phyloP scores from a whole-genome alignment of 225 moss, liverwort and hornwort genomes.

The Polytrichum commune region DNA sequence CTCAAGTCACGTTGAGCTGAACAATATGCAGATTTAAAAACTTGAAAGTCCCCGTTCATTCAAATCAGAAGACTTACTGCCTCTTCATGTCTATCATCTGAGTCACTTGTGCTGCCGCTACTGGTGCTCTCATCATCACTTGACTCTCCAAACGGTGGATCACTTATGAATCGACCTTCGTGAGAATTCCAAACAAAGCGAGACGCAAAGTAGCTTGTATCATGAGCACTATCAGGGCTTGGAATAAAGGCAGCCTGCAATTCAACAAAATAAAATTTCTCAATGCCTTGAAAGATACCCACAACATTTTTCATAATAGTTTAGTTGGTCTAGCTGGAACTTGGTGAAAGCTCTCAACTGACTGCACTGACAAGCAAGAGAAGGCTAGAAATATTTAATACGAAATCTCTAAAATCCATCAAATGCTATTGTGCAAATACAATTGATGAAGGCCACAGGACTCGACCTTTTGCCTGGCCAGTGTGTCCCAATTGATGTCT shows the following conservation, averaged over 20 bases:
- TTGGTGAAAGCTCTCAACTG: no score
- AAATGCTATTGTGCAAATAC: background rate
- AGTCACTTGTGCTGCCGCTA: constrained; percentile 83
- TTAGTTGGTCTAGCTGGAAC: background rate
- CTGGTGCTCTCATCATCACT: constrained; percentile 80
- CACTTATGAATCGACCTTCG: constrained; percentile 60
- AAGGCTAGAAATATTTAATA: no score
- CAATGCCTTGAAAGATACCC: background rate
- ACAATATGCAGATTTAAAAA: background rate
- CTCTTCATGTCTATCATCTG: constrained; percentile 82
- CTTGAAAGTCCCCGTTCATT: background rate
- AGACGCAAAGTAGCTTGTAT: constrained; percentile 91
- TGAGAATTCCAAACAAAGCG: constrained; percentile 74
- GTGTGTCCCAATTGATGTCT: constrained; percentile 91
- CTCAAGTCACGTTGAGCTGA: no score
- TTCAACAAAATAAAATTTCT: background rate
- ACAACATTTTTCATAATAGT: background rate
- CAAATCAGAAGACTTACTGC: constrained; percentile 43
- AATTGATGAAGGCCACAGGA: background rate
- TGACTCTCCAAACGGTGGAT: constrained; percentile 62
- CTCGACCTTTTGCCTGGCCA: constrained; percentile 82
- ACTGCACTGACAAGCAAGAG: no score
- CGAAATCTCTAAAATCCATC: no score
- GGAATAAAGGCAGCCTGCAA: constrained; percentile 95
- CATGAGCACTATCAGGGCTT: constrained; percentile 85